Base-by-base conservation (phyloP, 345 rosid genomes). In the Odontarrhena argentea region DNA sequence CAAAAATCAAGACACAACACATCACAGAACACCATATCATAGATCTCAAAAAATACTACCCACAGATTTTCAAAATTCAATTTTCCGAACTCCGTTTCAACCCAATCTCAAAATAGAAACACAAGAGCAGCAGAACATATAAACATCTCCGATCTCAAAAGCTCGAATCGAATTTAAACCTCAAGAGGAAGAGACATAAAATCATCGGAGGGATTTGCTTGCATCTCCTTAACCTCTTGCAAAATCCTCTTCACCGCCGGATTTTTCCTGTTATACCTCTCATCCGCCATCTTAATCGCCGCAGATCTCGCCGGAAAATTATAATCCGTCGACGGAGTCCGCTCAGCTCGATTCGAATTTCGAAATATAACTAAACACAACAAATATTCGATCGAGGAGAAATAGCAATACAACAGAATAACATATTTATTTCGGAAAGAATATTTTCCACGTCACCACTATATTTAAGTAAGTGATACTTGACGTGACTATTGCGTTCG, bases 211-310 rank as follows among this genome's bases (percentile, higher is more conserved):
- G 97, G 99, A 80, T 88, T 87, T 25, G 97, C 88, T 74, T 91
- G 99, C 97, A 88, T 91, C 89, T 91, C 99, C 75, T 91, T 91
- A 49, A 94, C 92, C 86, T 94, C 99, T 85, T 88, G 96, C 73
- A 94, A 70, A 62, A 94, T 91, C 87, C 97, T 83, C 96, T 91
- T 91, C 71, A 94, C 97, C 34, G 93, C 91, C 42, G 96, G 96
- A 71, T 94, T 94, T 82, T 91, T 91, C 63, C 79, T 78, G 60
- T 91, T 94, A 71, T 87, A 94, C 85, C 73, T 87, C 65, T 88
- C 96, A 68, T 78, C 96, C 77, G 92, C 89, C 96, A 89, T 92
- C 45, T 53, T 45, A 47, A 47, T 28, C 38, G 5, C 10, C 52
- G 13, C 18, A 48, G 70, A 64, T 56, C 65, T 54, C 18, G 11